phyloP scores from a whole-genome alignment of 257 asterid species.

The Gentiana macrophylla region DNA sequence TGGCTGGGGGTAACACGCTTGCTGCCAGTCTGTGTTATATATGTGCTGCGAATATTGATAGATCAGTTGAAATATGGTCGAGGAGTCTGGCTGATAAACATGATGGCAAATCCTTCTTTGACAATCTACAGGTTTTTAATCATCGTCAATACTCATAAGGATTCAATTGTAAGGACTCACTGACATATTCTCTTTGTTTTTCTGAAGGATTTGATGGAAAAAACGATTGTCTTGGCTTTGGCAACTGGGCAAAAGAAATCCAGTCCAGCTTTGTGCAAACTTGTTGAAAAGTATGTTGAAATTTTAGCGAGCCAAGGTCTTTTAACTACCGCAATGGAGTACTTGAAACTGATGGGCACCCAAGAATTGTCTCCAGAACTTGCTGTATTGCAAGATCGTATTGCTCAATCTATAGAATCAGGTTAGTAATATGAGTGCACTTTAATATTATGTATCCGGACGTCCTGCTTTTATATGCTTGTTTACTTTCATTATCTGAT shows the following conservation, averaged over 20 bases:
- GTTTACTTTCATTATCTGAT: too few species aligned
- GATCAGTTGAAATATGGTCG: conserved; percentile 89
- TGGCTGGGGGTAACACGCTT: conserved; percentile 70
- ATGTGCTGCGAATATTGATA: conserved; percentile 95
- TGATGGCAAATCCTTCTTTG: conserved; percentile 76
- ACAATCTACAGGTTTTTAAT: conserved; percentile 66
- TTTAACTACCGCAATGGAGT: conserved; percentile 85
- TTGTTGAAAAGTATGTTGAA: conserved; percentile 95
- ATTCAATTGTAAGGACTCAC: conserved; percentile 9
- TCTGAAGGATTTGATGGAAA: conserved; percentile 89
- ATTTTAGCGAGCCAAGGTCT: conserved; percentile 96
- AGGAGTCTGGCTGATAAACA: conserved; percentile 50
- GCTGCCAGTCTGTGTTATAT: conserved; percentile 87
- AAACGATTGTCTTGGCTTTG: conserved; percentile 83
- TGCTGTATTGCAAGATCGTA: conserved; percentile 73
- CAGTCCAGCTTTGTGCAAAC: conserved; percentile 76
- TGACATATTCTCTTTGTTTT: conserved; percentile 11
- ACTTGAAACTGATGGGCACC: conserved; percentile 77
- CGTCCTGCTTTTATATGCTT: too few species aligned
- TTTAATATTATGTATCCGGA: too few species aligned
- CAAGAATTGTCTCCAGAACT: conserved; percentile 89
- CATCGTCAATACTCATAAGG: conserved; percentile 7
- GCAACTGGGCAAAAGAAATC: conserved; percentile 84
- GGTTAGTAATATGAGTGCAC: conserved; percentile 25
- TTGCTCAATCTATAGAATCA: conserved; percentile 63